Evolutionary conservation across 495 filamentous ascomycete genomes (phyloP), one percentile per base, ranked within the genome.

Genomic region (Aspergillus coremiiformis): DNA sequence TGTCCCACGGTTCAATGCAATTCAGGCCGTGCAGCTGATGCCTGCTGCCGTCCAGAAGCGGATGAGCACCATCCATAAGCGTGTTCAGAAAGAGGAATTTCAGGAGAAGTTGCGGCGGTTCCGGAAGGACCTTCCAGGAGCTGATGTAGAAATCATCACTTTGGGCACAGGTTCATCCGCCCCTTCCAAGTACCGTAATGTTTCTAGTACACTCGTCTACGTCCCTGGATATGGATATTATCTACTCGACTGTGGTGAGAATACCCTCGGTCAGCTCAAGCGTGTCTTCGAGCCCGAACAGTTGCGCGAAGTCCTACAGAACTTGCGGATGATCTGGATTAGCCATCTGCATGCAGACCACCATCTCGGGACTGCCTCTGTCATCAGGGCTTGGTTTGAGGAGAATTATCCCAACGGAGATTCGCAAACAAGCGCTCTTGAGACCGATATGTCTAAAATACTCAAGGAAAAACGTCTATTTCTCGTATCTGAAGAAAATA

Each of bases 331-430:
- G 56, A 86, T 99, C 48, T 96, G 88, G 85, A 92, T 99, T 62
- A 92, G 87, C 61, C 93, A 99, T 67, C 69, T 92, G 46, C 93
- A 99, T 62, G 93, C 93, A 23, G 93, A 99, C 71, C 93, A 99
- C 67, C 93, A 99, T 61, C 79, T 97, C 17, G 93, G 93, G 26
- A 87, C 83, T 0, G 76, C 77, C 22, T 77, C 84, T 15, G 70
- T 96, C 22, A 84, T 99, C 60, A 84, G 77, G 63, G 87, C 87
- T 15, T 92, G 89, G 82, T 83, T 85, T 52, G 60, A 73, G 15
- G 71, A 68, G 30, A 83, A 73, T 53, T 79, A 76, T 44, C 47
- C 60, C 9, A 46, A 65, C 19, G 56, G 55, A 23, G 49, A 47
- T 26, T 50, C 61, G 15, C 46, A 67, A 27, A 58, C 71, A 47